Evolutionary conservation across 176 grass and related monocot genomes (phyloP).

Genomic region (Thalia dealbata): DNA sequence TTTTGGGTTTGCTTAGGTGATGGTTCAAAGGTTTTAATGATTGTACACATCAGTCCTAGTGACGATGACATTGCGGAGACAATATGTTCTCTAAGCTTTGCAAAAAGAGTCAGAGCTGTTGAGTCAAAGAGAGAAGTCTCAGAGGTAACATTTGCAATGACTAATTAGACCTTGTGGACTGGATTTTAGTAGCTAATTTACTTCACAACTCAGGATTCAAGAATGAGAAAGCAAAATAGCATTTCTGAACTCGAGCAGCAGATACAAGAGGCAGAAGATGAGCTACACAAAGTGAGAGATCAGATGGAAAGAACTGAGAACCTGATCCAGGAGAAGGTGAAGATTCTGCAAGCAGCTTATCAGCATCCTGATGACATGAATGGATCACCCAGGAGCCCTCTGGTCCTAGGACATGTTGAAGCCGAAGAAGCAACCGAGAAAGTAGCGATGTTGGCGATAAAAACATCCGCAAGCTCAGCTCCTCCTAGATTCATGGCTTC

Average conservation of each 20-base stretch:
- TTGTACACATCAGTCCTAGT: slow-evolving; percentile 70
- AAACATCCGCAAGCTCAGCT: slow-evolving; percentile 20
- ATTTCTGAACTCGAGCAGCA: slow-evolving; percentile 49
- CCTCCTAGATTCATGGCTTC: slow-evolving; percentile 77
- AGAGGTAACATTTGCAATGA: slow-evolving; percentile 39
- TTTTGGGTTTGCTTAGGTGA: slow-evolving; percentile 29
- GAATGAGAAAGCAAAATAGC: slow-evolving; percentile 42
- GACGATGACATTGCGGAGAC: slow-evolving; percentile 67
- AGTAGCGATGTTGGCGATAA: slow-evolving; percentile 25
- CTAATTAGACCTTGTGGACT: not conserved
- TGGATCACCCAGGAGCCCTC: slow-evolving; percentile 69
- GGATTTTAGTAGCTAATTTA: slow-evolving; percentile 4
- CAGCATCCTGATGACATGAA: slow-evolving; percentile 28
- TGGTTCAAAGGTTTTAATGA: slow-evolving; percentile 79
- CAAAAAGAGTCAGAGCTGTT: slow-evolving; percentile 62
- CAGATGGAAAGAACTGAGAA: slow-evolving; percentile 47
- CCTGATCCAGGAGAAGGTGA: slow-evolving; percentile 41
- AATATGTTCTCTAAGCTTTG: slow-evolving; percentile 65
- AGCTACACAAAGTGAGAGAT: slow-evolving; percentile 38
- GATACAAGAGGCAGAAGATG: slow-evolving; percentile 41
- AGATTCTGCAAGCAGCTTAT: slow-evolving; percentile 16
- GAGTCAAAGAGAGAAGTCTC: slow-evolving; percentile 46
- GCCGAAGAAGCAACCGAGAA: slow-evolving; percentile 29
- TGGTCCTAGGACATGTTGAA: slow-evolving; percentile 42
- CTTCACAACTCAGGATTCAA: slow-evolving; percentile 42